Conservation (phyloP, 441 rosid species). For the Pelargonium australe region DNA sequence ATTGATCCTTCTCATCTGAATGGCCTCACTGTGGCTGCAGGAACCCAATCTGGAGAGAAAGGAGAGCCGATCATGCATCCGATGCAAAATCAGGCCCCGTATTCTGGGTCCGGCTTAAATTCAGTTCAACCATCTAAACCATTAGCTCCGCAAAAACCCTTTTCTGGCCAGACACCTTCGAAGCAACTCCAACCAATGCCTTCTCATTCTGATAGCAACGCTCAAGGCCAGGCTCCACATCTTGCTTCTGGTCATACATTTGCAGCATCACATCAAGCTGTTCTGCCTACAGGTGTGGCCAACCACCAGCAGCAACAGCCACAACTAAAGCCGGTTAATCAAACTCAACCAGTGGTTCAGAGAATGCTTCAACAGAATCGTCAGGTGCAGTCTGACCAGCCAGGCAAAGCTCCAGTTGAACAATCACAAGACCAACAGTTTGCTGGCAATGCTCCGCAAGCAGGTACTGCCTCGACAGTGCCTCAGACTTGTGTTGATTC, state of each 20-base stretch:
- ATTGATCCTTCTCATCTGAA: conserved; percentile 56
- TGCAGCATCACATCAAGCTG: conserved; percentile 42
- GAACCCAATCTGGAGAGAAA: conserved; percentile 60
- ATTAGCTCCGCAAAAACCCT: conserved; percentile 44
- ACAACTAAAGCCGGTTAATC: conserved; percentile 63
- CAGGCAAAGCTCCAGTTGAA: conserved; percentile 54
- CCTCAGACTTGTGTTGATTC: conserved; percentile 50
- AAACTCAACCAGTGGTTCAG: conserved; percentile 45
- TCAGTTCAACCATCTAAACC: conserved; percentile 46
- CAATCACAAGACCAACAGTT: conserved; percentile 41
- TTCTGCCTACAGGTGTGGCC: conserved; percentile 38
- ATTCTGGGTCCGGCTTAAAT: conserved; percentile 44
- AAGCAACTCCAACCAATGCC: conserved; percentile 41
- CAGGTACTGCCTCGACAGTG: conserved; percentile 30
- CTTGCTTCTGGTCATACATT: conserved; percentile 39
- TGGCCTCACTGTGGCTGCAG: conserved; percentile 53
- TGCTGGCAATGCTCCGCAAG: conserved; percentile 34
- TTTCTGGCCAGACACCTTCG: conserved; percentile 39
- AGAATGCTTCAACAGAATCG: conserved; percentile 61
- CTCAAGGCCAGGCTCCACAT: conserved; percentile 54
- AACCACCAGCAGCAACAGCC: conserved; percentile 53
- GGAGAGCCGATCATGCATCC: conserved; percentile 56
- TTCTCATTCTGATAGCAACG: conserved; percentile 50
- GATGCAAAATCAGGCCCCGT: conserved; percentile 60
- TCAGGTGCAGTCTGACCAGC: conserved; percentile 41